Conservation (phyloP, 768 basidiomycete species). For the Mycena latifolia region DNA sequence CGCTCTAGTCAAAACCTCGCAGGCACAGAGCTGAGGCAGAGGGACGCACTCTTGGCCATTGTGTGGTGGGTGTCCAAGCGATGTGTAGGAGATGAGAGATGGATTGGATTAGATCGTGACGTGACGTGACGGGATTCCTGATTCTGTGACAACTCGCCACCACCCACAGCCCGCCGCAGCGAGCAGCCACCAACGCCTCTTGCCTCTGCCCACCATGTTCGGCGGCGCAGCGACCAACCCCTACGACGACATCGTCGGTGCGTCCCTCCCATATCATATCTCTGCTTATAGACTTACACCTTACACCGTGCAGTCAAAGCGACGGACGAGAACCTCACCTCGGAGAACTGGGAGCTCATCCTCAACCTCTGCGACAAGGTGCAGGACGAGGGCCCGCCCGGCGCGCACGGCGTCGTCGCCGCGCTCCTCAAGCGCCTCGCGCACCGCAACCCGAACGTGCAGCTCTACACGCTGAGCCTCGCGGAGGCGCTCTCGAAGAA, state of each 20-base stretch:
- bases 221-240: conserved; percentile 74
- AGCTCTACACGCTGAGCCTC: conserved; percentile 91
- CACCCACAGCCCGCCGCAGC: conserved; percentile 9
- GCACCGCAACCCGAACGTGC: conserved; percentile 97
- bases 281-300: conserved; percentile 1
- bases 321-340: conserved; percentile 96
- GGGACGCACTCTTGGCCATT: conserved; percentile 65
- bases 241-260: conserved; percentile 94
- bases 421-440: conserved; percentile 90
- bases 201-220: conserved; percentile 66
- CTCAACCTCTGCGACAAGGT: conserved; percentile 98
- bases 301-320: conserved; percentile 75
- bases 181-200: conserved; percentile 5
- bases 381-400: conserved; percentile 87
- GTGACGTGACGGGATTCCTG: too few relatives aligned
- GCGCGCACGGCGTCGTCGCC: conserved; percentile 88
- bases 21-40: not conserved
- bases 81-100: conserved; percentile 13
- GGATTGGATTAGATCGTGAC: conserved; percentile 13
- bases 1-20: not conserved
- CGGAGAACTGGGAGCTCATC: conserved; percentile 96
- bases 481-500: conserved; percentile 94
- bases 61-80: too few relatives aligned
- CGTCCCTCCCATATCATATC: conserved; percentile 48
- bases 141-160: not conserved